These are phyloP conservation scores for Auxenochlorella protothecoides DNA, from an alignment of 139 green algal genomes.

Conservation along the genomic window DNA sequence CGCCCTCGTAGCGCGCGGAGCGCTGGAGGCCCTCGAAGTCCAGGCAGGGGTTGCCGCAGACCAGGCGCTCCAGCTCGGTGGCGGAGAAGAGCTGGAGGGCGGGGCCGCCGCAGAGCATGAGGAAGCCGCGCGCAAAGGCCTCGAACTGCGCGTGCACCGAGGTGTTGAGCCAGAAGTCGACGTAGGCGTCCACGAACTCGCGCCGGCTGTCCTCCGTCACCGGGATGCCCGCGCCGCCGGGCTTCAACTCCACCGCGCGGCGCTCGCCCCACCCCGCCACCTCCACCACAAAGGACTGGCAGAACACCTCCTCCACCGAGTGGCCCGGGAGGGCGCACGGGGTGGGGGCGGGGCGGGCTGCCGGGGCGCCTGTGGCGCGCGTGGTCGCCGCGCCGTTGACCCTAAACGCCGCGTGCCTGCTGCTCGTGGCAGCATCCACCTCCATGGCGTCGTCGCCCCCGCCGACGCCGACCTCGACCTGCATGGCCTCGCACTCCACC, in stretches of 20 bases:
- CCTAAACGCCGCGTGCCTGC: too few species aligned
- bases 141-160: slow-evolving; percentile 63
- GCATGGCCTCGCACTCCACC: too few species aligned
- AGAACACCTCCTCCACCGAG: slow-evolving; percentile 71
- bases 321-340: too few species aligned
- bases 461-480: slow-evolving; percentile 14
- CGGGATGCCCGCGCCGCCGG: slow-evolving; percentile 49
- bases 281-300: slow-evolving; percentile 67
- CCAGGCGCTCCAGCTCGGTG: slow-evolving; percentile 76
- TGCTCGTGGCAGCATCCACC: too few species aligned
- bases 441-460: too few species aligned
- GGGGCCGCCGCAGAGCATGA: slow-evolving; percentile 73
- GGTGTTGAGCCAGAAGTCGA: slow-evolving; percentile 61
- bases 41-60: slow-evolving; percentile 81
- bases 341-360: slow-evolving; percentile 1
- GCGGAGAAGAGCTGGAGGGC: slow-evolving; percentile 80
- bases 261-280: slow-evolving; percentile 56
- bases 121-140: slow-evolving; percentile 73
- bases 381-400: too few species aligned
- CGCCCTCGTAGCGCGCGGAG: slow-evolving; percentile 78
- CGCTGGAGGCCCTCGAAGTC: slow-evolving; percentile 78
- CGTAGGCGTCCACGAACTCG: slow-evolving; percentile 75
- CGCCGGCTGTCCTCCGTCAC: slow-evolving; percentile 80
- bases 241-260: slow-evolving; percentile 32
- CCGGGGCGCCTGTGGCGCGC: background rate